Evolutionary conservation across 2,329 filamentous ascomycete genomes (phyloP).

Genomic region (Cordyceps farinosa): DNA sequence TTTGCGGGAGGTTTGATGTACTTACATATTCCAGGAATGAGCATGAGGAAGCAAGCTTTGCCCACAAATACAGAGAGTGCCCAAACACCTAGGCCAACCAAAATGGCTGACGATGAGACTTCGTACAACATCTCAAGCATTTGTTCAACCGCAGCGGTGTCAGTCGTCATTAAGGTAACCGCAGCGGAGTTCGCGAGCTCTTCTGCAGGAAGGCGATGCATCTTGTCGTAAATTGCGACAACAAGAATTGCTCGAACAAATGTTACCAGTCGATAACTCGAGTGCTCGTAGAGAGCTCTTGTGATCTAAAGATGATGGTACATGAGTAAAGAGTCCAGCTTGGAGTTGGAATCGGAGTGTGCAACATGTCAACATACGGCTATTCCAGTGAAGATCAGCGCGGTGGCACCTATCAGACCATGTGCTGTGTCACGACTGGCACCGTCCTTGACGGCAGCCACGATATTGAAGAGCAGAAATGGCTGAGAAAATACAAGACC

Average conservation of each 20-base stretch:
- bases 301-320: neutral
- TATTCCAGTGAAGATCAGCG: neutral
- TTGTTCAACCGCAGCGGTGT: slow-evolving; percentile 8
- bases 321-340: too few species aligned
- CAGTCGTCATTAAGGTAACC: slow-evolving; percentile 2
- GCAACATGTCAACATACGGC: neutral
- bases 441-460: neutral
- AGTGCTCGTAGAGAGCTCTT: neutral
- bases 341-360: neutral
- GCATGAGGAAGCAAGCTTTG: neutral
- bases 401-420: too few species aligned
- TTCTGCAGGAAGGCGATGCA: neutral
- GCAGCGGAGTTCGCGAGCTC: neutral
- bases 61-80: neutral
- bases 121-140: neutral
- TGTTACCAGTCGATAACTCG: neutral
- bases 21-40: neutral
- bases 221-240: slow-evolving; percentile 3
- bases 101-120: neutral
- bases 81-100: neutral
- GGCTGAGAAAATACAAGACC: neutral
- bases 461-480: neutral
- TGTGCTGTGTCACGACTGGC: neutral
- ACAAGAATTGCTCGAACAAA: neutral
- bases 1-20: neutral